Conservation (phyloP, 352 stramenopile genomes). For the Phytophthora lateralis region DNA sequence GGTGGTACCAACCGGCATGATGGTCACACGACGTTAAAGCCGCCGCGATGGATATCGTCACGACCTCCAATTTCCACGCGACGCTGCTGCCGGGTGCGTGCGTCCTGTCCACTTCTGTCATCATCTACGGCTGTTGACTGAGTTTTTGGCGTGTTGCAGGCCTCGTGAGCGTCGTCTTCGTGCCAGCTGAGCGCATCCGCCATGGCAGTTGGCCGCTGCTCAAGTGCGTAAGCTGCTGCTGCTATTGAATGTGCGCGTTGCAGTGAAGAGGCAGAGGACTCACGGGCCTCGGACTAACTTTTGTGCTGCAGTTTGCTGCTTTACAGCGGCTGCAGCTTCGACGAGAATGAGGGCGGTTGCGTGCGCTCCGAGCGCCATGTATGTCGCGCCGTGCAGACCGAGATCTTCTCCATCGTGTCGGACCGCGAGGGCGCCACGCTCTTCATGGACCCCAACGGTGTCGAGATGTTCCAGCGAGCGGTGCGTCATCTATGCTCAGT, state of each 20-base stretch:
- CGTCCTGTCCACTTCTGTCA: not conserved
- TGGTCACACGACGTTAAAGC: no score
- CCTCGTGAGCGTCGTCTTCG: conserved; percentile 80
- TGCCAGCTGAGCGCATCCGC: conserved; percentile 68
- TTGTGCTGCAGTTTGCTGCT: conserved; percentile 62
- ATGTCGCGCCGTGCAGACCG: conserved; percentile 76
- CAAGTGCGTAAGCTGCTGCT: conserved; percentile 59
- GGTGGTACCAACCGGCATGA: not conserved
- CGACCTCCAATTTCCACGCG: conserved; percentile 90
- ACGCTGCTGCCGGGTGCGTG: conserved; percentile 83
- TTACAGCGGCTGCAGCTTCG: conserved; percentile 82
- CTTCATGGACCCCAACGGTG: conserved; percentile 84
- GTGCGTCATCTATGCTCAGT: conserved; percentile 36
- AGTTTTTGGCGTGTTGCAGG: conserved; percentile 37
- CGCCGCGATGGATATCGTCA: conserved; percentile 82
- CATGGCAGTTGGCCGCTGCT: conserved; percentile 82
- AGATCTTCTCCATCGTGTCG: conserved; percentile 87
- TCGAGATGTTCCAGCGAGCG: conserved; percentile 81
- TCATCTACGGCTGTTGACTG: not conserved
- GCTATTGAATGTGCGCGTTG: conserved; percentile 26
- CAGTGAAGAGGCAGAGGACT: not conserved
- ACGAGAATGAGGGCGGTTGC: conserved; percentile 69
- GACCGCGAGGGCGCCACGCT: conserved; percentile 79
- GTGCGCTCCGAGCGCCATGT: conserved; percentile 52
- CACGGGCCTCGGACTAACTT: conserved; percentile 1